Conservation (phyloP, 306 rosid genomes). For the Inga laurina region DNA sequence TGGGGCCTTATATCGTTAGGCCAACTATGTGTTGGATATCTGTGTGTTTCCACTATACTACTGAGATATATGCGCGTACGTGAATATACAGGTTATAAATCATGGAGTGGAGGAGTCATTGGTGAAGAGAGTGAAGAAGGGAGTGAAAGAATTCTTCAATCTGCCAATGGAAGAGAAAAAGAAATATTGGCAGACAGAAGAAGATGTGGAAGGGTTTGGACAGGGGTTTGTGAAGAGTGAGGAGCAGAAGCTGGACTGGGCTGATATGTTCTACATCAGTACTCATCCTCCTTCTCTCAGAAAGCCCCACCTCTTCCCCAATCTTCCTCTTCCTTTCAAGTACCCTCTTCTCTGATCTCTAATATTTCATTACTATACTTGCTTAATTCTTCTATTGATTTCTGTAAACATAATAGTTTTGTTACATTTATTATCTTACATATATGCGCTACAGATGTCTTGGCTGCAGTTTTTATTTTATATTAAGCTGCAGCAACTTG, state of each 20-base stretch:
- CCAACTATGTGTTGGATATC: too few species aligned
- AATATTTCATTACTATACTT: too few species aligned
- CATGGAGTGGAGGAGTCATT: neutral
- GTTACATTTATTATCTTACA: neutral
- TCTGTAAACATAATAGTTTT: neutral
- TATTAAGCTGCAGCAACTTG: neutral
- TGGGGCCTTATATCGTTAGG: too few species aligned
- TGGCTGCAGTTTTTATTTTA: neutral
- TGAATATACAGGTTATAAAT: neutral
- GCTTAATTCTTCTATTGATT: too few species aligned
- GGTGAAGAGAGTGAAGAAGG: neutral
- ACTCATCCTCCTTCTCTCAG: neutral
- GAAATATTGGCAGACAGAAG: neutral
- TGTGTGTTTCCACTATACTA: neutral
- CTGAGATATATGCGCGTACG: neutral
- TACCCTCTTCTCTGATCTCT: neutral
- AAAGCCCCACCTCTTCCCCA: neutral
- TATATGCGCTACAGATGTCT: neutral
- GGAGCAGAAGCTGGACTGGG: slow-evolving; percentile 1
- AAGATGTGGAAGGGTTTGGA: neutral
- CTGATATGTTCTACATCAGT: neutral
- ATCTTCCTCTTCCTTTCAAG: neutral
- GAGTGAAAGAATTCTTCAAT: neutral
- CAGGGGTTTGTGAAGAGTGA: neutral
- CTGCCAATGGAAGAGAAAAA: neutral